Percentiles rank a stretch among this genome's conserved stretches.
phyloP scores from a whole-genome alignment of 768 basidiomycete genomes.

The Calvatia gigantea region DNA sequence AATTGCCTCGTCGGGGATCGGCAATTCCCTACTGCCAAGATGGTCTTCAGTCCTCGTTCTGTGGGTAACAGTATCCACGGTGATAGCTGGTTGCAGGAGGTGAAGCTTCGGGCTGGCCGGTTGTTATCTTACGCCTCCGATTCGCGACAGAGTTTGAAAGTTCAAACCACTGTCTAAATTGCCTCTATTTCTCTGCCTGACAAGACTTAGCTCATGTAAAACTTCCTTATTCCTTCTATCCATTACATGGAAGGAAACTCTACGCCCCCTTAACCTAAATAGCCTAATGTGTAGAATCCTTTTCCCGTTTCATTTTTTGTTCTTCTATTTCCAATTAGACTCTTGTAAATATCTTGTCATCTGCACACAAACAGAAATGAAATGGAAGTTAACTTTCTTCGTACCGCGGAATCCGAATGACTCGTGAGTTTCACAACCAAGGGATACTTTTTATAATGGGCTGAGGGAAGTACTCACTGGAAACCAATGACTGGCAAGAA shows the following conservation, averaged over 20 bases:
- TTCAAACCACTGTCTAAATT: slow-evolving; percentile 9
- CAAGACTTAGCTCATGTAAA: background rate
- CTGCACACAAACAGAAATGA: background rate
- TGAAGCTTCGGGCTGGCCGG: slow-evolving; percentile 21
- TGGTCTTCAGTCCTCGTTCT: slow-evolving; percentile 22
- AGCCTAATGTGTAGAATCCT: background rate
- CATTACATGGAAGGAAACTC: background rate
- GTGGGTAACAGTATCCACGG: slow-evolving; percentile 4
- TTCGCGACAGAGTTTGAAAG: slow-evolving; percentile 1
- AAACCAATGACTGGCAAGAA: background rate
- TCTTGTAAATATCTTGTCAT: background rate
- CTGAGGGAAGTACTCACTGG: too few relatives aligned
- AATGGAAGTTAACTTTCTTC: background rate
- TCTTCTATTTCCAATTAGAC: background rate
- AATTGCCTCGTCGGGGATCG: slow-evolving; percentile 76
- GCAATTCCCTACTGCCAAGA: slow-evolving; percentile 44
- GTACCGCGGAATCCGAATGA: background rate
- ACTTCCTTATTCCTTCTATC: background rate
- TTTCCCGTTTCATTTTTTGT: background rate
- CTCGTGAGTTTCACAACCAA: background rate
- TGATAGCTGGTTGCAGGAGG: slow-evolving; percentile 20
- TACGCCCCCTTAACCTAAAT: background rate
- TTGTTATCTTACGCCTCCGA: slow-evolving; percentile 8
- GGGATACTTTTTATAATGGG: too few relatives aligned
- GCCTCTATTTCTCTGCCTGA: background rate